These are phyloP conservation scores for Penicillium sp. DNA, from an alignment of 2,329 filamentous ascomycete genomes.

Conservation along the genomic window DNA sequence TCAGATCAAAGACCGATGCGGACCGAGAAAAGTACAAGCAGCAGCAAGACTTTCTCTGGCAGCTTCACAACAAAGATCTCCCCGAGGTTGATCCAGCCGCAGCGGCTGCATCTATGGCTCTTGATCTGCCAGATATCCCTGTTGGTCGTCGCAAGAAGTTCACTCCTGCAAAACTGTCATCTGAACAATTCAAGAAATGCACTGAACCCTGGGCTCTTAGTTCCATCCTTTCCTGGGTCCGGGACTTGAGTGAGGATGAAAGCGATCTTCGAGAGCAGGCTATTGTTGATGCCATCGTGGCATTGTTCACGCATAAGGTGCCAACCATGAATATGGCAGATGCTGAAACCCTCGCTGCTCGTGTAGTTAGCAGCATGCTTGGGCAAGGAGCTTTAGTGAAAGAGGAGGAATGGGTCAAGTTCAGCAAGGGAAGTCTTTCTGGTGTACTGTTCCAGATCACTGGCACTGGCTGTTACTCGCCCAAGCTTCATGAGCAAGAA, in stretches of 20 bases:
- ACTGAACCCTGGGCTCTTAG: slow-evolving; percentile 90
- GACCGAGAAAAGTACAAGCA: slow-evolving; percentile 61
- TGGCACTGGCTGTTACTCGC: slow-evolving; percentile 85
- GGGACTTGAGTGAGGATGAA: slow-evolving; percentile 86
- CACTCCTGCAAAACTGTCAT: slow-evolving; percentile 77
- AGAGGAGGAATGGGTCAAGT: slow-evolving; percentile 98
- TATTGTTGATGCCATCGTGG: slow-evolving; percentile 83
- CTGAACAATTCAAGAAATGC: slow-evolving; percentile 80
- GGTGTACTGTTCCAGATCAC: slow-evolving; percentile 94
- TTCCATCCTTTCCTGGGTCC: slow-evolving; percentile 82
- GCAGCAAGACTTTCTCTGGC: slow-evolving; percentile 55
- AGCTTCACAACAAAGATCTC: slow-evolving; percentile 47
- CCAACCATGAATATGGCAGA: slow-evolving; percentile 98
- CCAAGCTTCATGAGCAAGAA: slow-evolving; percentile 71
- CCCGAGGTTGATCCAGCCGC: slow-evolving; percentile 54
- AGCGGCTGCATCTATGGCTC: slow-evolving; percentile 54
- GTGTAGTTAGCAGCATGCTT: slow-evolving; percentile 79
- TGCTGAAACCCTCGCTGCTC: slow-evolving; percentile 79
- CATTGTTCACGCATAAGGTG: slow-evolving; percentile 89
- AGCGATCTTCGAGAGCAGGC: slow-evolving; percentile 81
- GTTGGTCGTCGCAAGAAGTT: slow-evolving; percentile 79
- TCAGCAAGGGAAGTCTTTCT: slow-evolving; percentile 75
- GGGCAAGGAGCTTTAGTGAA: slow-evolving; percentile 73
- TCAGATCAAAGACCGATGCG: slow-evolving; percentile 90
- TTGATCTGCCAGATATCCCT: slow-evolving; percentile 83